Evolutionary conservation across 2,329 filamentous ascomycete genomes (phyloP), one percentile per base, ranked within the genome.

Genomic region (Aaosphaeria pasadenensis): DNA sequence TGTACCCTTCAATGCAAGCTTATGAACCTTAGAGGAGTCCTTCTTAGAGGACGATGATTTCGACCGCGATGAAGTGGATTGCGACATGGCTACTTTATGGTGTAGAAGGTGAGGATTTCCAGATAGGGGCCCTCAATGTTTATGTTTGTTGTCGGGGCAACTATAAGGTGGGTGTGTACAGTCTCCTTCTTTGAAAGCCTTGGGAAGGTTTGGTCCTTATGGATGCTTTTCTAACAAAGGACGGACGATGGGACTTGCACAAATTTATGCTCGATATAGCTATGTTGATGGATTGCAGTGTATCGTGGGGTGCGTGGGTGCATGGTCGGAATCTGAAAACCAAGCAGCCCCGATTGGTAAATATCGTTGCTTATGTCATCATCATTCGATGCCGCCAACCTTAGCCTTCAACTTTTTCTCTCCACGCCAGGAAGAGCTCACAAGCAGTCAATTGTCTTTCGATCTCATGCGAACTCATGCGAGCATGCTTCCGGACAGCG

Each of bases 21-120:
- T 97, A 77, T 99, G 94, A 52, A 91, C 85, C 74, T 96, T 96
- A 59, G 89, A 89, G 64, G 91, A 91, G 64, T 84, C 81, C 55
- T 79, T 80, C 51, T 78, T 73, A 47, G 74, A 69, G 9, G 76
- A 70, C 24, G 61, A 59, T 11, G 63, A 62, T 7, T 54, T 47
- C 29, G 63, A 62, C 7, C 53, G 46, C 31, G 57, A 57, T 6
- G 62, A 60, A 4, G 57, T 53, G 46, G 66, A 56, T 48, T 66
- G 58, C 40, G 65, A 61, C 65, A 70, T 69, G 49, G 11, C 55
- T 40, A 17, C 39, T 7, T 11, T 40, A 40, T 11, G 35, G 24
- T 43, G 13, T 39, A 11, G 45, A 30, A n/a, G 4, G 4, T 11
- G 29, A 46, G 39, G 44, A 39, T 45, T 48, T 67, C 17, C 3